Base-by-base conservation (phyloP, 441 rosid species). In the Erysimum cheiri region DNA sequence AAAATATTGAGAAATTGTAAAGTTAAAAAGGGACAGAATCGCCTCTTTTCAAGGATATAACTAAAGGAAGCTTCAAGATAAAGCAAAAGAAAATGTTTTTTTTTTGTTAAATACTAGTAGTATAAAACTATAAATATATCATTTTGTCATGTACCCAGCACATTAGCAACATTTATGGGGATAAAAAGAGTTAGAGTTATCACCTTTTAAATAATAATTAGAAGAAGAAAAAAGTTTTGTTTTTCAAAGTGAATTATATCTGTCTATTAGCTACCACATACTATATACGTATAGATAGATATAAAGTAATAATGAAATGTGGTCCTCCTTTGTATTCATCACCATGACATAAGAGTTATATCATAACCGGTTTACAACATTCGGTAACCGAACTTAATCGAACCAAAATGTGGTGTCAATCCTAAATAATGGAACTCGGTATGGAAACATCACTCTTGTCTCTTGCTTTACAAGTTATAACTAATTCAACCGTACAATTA, bases 11-110 rank as follows among this genome's bases (percentile, higher is more conserved):
- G 60, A 57, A 64, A 64, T 1, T 64, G 54, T 47, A 72, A 72
- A 72, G 76, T 39, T 44, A 64, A 72, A 57, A 72, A 72, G 66
- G 63, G 76, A 64, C 76, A 72, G 52, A 64, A 64, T 47, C 46
- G 1, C 46, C 71, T 29, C 71, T 64, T 72, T 57, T 64, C 44
- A 64, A 57, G 76, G 71, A 56, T 36, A 46, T 55, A 37, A 55
- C 26, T 64, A 44, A 56, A 44, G 49, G 53, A 64, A 47, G 35
- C 65, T 72, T 72, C 65, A 56, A 56, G 44, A 37, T 56, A 64
- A 72, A 64, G 71, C 53, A 64, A 64, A 64, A 36, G 0, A 14
- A 64, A 40, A 43, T 52, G 53, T 54, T 8, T 44, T 40, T 43
- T 4, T 13, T 19, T 19, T n/a, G 24, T 8, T 14, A 43, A 43